Evolutionary conservation across 2,329 filamentous ascomycete species (phyloP), one percentile per base, ranked within the genome.

Genomic region (Ascomycota sp.): DNA sequence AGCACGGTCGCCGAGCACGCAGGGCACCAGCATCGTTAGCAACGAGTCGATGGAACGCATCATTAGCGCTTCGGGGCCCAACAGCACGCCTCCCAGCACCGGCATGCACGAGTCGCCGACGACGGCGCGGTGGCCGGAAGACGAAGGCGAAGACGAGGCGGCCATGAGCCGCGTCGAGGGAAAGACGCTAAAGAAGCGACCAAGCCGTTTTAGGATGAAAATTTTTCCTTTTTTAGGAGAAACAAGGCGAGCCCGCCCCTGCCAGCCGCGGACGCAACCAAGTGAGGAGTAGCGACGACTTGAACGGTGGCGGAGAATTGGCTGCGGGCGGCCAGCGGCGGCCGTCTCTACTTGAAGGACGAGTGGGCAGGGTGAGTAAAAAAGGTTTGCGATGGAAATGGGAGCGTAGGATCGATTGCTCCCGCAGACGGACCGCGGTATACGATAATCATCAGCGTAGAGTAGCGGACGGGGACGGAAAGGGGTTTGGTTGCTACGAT

Each of bases 21-120:
- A 70, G 42, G 70, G 69, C 24, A 75, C 70, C 12, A 75, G 69
- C 46, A 68, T 75, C 36, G 61, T 69, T 38, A 74, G 69, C 47
- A 59, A 60, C 32, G 65, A 70, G 26, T 70, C 66, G 7, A 42
- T 61, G 31, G 67, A 70, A 28, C 58, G 57, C 12, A 55, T 57
- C 4, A 44, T 50, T 23, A 59, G 57, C 36, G 50, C 61, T 13
- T 57, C 56, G 1, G 46, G 43, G 8, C 39, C 48, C 34, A 53
- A 52, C 15, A 44, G 58, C 19, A 54, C 56, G 3, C 50, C 51
- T 4, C 48, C 55, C 6, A 47, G 44, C 32, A 39, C 34, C 44
- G 45, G 33, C 25, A 35, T 27, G n/a, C 23, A 32, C 45, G 33
- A 52, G 7, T 38, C 40, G 11, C 40, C 41, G 12, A 39, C 38